Conservation (phyloP, 805 yeast species). For the Tetrapisispora nanseiensis region DNA sequence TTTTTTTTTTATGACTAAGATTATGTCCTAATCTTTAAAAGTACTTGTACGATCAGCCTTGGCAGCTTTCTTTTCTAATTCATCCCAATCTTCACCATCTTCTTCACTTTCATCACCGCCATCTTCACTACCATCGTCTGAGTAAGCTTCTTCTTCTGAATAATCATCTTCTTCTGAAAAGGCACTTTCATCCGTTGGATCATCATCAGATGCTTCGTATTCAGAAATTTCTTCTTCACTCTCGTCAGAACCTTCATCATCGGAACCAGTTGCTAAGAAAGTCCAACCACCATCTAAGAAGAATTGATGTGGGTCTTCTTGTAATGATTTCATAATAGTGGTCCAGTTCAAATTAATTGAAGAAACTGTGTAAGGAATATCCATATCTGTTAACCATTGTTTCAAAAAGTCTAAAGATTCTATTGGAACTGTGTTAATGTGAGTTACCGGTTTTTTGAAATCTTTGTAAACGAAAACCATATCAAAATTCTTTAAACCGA, state of each 20-base stretch:
- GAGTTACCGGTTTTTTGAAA: constrained; percentile 77
- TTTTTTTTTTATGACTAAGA: no score
- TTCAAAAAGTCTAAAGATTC: constrained; percentile 85
- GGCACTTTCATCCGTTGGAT: constrained; percentile 35
- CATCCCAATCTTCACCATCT: constrained; percentile 36
- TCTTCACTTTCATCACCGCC: constrained; percentile 22
- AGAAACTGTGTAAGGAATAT: constrained; percentile 89
- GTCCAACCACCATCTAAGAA: constrained; percentile 95
- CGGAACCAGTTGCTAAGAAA: constrained; percentile 83
- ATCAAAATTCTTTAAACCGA: constrained; percentile 93
- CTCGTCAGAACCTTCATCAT: constrained; percentile 57
- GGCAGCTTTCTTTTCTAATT: constrained; percentile 31
- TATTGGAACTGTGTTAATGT: constrained; percentile 90
- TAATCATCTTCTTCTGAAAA: constrained; percentile 31
- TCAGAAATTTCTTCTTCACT: constrained; percentile 55
- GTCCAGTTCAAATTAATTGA: constrained; percentile 94
- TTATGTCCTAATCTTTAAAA: constrained; percentile 18
- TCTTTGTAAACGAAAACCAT: constrained; percentile 94
- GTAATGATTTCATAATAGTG: constrained; percentile 87
- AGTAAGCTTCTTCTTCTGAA: constrained; percentile 28
- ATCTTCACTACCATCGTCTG: constrained; percentile 27
- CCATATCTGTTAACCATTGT: constrained; percentile 96
- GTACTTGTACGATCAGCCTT: constrained; percentile 30
- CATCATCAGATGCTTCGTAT: constrained; percentile 37
- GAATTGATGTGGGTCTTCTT: constrained; percentile 88